phyloP scores from a whole-genome alignment of 2,329 filamentous ascomycete genomes.

The Epichloe brachyelytri region DNA sequence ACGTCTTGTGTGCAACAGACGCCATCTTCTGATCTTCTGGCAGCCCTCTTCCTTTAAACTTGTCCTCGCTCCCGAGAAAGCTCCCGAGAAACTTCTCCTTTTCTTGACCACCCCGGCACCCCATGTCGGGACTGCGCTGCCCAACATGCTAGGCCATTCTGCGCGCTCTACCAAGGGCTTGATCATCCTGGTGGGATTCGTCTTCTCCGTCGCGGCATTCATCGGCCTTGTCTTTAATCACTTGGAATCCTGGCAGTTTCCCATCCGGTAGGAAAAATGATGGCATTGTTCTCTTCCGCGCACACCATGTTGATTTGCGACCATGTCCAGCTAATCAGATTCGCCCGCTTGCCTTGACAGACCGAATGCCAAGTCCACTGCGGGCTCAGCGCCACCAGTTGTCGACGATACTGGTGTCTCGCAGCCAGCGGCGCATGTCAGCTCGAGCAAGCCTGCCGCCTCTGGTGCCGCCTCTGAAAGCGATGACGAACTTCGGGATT shows the following conservation, averaged over 20 bases:
- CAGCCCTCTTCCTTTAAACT: too few species aligned
- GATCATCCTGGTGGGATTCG: slow-evolving; percentile 16
- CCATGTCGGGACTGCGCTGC: background rate
- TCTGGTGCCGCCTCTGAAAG: background rate
- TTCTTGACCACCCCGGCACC: background rate
- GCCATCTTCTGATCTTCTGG: too few species aligned
- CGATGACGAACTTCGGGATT: slow-evolving; percentile 14
- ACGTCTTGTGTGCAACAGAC: too few species aligned
- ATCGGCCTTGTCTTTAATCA: slow-evolving; percentile 21
- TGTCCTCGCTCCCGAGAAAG: too few species aligned
- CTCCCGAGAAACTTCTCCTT: too few species aligned
- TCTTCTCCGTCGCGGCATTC: slow-evolving; percentile 21
- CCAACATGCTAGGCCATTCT: slow-evolving; percentile 16
- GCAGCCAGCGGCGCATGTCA: background rate
- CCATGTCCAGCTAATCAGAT: background rate
- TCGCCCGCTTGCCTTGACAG: background rate
- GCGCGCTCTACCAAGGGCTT: slow-evolving; percentile 19
- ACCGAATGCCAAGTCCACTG: background rate
- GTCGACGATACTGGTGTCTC: background rate
- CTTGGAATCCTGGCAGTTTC: slow-evolving; percentile 16
- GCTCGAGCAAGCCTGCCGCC: background rate
- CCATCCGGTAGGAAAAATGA: slow-evolving; percentile 8
- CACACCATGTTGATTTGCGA: background rate
- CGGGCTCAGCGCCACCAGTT: background rate
- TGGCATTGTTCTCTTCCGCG: background rate